phyloP scores from a whole-genome alignment of 768 basidiomycete species.

The Psilocybe azurescens region DNA sequence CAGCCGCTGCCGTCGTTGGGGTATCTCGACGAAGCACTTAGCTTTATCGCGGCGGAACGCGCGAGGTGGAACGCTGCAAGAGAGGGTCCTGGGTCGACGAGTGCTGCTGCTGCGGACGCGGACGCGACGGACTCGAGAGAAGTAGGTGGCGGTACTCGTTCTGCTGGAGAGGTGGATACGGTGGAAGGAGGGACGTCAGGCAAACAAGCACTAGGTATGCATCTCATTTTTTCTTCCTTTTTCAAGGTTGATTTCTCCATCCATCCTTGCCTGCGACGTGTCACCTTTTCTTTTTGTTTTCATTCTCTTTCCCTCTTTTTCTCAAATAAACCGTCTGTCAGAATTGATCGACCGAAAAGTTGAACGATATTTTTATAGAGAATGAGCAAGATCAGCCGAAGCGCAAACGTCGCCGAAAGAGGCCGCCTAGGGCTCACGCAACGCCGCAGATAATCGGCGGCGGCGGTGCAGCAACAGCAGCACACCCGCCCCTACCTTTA shows the following conservation, averaged over 20 bases:
- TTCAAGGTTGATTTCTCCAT: background rate
- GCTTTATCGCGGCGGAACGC: constrained; percentile 77
- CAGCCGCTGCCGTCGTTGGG: constrained; percentile 64
- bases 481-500: background rate
- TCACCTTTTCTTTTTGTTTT: constrained; percentile 1
- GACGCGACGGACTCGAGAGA: constrained; percentile 10
- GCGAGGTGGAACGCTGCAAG: constrained; percentile 58
- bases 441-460: background rate
- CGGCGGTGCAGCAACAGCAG: background rate
- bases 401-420: constrained; percentile 21
- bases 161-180: constrained; percentile 15
- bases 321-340: constrained; percentile 17
- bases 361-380: constrained; percentile 21
- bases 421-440: constrained; percentile 19
- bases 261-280: background rate
- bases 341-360: constrained; percentile 23
- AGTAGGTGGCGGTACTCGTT: constrained; percentile 3
- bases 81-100: constrained; percentile 26
- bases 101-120: background rate
- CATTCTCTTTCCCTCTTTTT: background rate
- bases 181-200: constrained; percentile 19
- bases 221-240: background rate
- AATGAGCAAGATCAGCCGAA: constrained; percentile 20
- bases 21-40: constrained; percentile 71
- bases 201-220: constrained; percentile 27